Evolutionary conservation across 495 filamentous ascomycete species (phyloP), one percentile per base, ranked within the genome.

Genomic region (Tuber umbilicatum): DNA sequence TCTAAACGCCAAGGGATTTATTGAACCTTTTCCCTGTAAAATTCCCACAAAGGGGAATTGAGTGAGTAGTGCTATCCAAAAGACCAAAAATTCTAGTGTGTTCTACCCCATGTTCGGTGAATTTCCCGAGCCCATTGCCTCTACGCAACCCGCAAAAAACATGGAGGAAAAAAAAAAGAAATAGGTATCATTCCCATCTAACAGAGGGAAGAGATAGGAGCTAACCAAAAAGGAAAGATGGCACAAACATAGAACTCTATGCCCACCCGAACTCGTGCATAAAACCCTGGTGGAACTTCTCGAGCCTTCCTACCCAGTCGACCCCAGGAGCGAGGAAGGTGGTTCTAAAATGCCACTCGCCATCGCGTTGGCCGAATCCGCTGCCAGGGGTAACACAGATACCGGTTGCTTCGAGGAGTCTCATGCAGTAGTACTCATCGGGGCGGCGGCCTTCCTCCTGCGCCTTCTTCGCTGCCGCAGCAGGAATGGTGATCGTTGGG

Each of bases 241-340:
- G 4, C 27, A 35, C 55, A 35, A 17, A 19, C 31, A 64, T 14
- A 64, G 16, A 64, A 35, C 14, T 27, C 55, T 27, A 72, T 19
- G 40, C 5, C 72, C 72, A 64, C 4, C 55, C 7, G 67, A 72
- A 97, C 87, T 97, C 89, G 27, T 91, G 88, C 90, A 98, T 93
- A 83, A 98, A 98, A 74, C 92, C 90, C 81, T 89, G 84, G 84
- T 99, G 95, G 86, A 98, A 99, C 84, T 92, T 90, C 76, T 89
- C 89, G 77, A 99, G 92, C 76, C 90, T 88, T 50, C 91, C 91
- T 43, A 96, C 90, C 95, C 95, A 99, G 82, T 97, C 94, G 10
- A 93, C 97, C 5, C 95, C 95, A 1, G 96, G 95, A 6, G 95
- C 93, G 73, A 98, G 86, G 87, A 99, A 99, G 7, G 96, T 99